phyloP scores from a whole-genome alignment of 2,329 filamentous ascomycete species.

The Pezizomycotina sp. region DNA sequence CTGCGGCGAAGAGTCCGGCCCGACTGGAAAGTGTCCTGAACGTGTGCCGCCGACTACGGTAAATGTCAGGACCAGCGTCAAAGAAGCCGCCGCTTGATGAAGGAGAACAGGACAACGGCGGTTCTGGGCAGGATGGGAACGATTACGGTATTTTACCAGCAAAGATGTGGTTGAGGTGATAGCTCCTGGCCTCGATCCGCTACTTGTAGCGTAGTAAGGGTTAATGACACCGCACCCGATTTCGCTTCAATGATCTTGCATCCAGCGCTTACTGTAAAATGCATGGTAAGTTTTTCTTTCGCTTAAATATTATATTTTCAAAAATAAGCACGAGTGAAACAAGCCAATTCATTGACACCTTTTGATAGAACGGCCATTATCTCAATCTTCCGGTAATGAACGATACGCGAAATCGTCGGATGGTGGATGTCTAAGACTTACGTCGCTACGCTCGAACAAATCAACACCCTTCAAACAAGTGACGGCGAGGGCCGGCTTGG shows the following conservation, averaged over 20 bases:
- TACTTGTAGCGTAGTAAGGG: conserved; percentile 91
- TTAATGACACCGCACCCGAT: conserved; percentile 99
- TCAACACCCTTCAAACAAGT: conserved; percentile 79
- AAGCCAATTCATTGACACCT: no score
- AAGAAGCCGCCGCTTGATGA: conserved; percentile 94
- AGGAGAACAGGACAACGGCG: conserved; percentile 95
- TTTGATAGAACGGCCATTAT: conserved; percentile 64
- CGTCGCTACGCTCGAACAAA: conserved; percentile 91
- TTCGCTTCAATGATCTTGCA: conserved; percentile 98
- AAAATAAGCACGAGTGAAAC: no score
- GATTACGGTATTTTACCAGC: conserved; percentile 98
- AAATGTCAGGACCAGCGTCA: conserved; percentile 87
- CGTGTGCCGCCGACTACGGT: conserved; percentile 81
- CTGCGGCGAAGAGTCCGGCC: conserved; percentile 89
- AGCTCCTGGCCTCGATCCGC: conserved; percentile 85
- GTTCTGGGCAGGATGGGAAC: conserved; percentile 83
- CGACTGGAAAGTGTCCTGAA: conserved; percentile 85
- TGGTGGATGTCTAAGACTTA: conserved; percentile 99
- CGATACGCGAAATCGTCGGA: conserved; percentile 93
- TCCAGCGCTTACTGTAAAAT: conserved; percentile 96
- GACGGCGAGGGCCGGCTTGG: conserved; percentile 91
- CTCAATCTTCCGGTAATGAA: conserved; percentile 98
- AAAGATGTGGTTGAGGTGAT: conserved; percentile 99
- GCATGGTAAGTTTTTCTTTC: conserved; percentile 53
- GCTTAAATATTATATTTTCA: background rate